Evolutionary conservation across 768 basidiomycete genomes (phyloP), one percentile per base, ranked within the genome.

Genomic region (Auricularia sp.): DNA sequence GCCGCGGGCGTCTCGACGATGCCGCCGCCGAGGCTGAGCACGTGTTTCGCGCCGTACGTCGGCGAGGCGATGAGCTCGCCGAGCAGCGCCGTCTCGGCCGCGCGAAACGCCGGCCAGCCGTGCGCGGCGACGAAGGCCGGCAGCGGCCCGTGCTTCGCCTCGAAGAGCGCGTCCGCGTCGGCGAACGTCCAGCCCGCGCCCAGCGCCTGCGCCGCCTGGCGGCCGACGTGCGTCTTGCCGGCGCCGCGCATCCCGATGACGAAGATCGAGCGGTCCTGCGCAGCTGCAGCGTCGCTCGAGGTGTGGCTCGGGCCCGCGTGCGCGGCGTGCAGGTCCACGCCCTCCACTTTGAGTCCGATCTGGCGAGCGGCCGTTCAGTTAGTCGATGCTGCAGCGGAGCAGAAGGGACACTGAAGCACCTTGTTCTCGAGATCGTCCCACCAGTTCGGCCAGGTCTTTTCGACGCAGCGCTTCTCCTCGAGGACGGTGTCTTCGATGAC

Each of bases 401-500:
- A 42, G 39, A 8, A 5, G 2, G 39, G 35, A 44, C 18, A 18
- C 21, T 29, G 70, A 16, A 69, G 67, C 63, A 91, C 92, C 85
- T 97, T 97, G 79, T 92, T 94, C 73, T 92, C 85, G 33, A 99
- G 80, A 75, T 98, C 97, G 72, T 98, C 97, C 95, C 96, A 99
- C 93, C 95, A 99, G 73, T 94, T 95, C 0, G 97, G 97, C 96
- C 96, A 99, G 0, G 96, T 99, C 83, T 99, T 99, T 77, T 96
- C 96, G 37, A 99, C 97, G 71, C 97, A 98, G 63, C 95, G 82
- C 76, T 96, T 96, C 78, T 98, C 96, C 72, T 98, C 94, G 35
- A 98, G 81, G 68, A 92, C 78, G 2, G 91, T 90, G n/a, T 82
- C 84, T 39, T 81, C 76, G 47, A 93, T 76, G 3, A 92, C 82